Base-by-base conservation (phyloP, 1,139 yeast species). In the Blastobotrys capitulatus region DNA sequence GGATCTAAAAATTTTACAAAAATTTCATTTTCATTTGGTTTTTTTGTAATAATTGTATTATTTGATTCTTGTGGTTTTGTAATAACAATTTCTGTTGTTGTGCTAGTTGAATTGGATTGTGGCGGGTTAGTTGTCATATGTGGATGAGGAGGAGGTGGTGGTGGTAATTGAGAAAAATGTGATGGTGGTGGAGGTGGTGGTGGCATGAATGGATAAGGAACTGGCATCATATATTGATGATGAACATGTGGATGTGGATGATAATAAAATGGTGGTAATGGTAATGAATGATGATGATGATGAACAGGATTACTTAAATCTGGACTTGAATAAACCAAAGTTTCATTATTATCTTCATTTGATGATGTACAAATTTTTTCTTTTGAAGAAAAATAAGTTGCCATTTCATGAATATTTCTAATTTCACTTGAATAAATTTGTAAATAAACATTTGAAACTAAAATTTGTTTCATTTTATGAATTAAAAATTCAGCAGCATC, bases 1-100 rank as follows among this genome's bases (percentile, higher is more conserved):
- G 19, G 32, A 37, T 47, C 50, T 16, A 47, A 44, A 36, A 31
- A 18, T 46, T 47, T 47, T 36, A 47, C 34, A 32, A 42, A 43
- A 25, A 47, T 25, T 25, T 47, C 35, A 18, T 18, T 27, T 10
- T 39, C 31, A 15, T 29, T 10, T 4, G 42, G 16, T 12, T 13
- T 22, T 16, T 26, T 20, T 12, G 35, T 13, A 15, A n/a, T n/a
- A n/a, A n/a, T n/a, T n/a, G n/a, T n/a, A n/a, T n/a, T n/a, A n/a
- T n/a, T n/a, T n/a, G n/a, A n/a, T n/a, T n/a, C n/a, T n/a, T n/a
- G n/a, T n/a, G n/a, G n/a, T n/a, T n/a, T n/a, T n/a, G n/a, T n/a
- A n/a, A n/a, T 29, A 7, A 18, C 26, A 16, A 22, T n/a, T 2
- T 7, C 16, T 41, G 12, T 25, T 8, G 43, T 15, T 26, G 20